Base-by-base conservation (phyloP, 176 grass and related monocot species). In the Phragmites australis region DNA sequence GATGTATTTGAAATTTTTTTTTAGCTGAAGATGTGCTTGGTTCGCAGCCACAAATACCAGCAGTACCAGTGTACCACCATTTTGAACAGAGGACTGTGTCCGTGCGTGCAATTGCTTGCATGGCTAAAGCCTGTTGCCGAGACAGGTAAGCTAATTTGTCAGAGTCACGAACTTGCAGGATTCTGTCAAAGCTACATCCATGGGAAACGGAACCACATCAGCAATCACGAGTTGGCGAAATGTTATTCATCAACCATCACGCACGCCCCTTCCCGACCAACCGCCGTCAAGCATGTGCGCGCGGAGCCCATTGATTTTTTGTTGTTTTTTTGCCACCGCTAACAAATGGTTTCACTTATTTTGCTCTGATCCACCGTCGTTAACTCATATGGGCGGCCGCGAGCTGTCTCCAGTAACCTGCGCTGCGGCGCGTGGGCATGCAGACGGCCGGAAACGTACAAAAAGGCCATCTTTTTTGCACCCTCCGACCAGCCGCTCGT, bases 261-360 rank as follows among this genome's bases (percentile, higher is more conserved):
- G 44, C 44, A 7, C 41, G 23, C 44, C 16, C 74, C 14, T 11
- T 45, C 56, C 75, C 59, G 75, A 19, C 75, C 44, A 65, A 15
- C 75, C 59, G 75, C 75, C 75, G 75, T 25, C 29, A 51, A 45
- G 27, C 59, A 62, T 9, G 59, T 32, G 59, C 60, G 31, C 44
- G 2, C 49, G 49, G 0, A 1, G 63, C 32, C 63, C n/a, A n/a
- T n/a, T n/a, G n/a, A n/a, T n/a, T n/a, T n/a, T n/a, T n/a, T n/a
- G n/a, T n/a, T n/a, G n/a, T n/a, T n/a, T n/a, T n/a, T n/a, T n/a
- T n/a, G n/a, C n/a, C n/a, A n/a, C n/a, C n/a, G n/a, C n/a, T n/a
- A n/a, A n/a, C n/a, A n/a, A n/a, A n/a, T n/a, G n/a, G n/a, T n/a
- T n/a, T n/a, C n/a, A n/a, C n/a, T n/a, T n/a, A n/a, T n/a, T n/a